These are phyloP conservation scores for Zygoascus hellenicus DNA, from an alignment of 1,139 yeast genomes.

Conservation along the genomic window DNA sequence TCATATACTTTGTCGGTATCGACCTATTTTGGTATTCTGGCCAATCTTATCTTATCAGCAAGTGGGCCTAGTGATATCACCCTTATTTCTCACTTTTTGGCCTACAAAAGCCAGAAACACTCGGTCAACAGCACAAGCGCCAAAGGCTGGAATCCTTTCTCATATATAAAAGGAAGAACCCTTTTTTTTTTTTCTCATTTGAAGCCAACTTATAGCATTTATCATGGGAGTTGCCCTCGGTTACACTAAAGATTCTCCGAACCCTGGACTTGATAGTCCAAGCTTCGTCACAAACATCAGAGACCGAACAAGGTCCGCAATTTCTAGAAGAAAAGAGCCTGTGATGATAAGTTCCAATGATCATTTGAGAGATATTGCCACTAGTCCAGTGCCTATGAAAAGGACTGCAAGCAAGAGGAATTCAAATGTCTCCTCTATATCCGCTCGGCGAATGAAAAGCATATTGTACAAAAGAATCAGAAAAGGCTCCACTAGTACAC, in stretches of 20 bases:
- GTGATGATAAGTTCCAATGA: conserved; percentile 11
- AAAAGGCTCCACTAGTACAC: background rate
- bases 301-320: conserved; percentile 13
- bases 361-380: background rate
- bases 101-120: background rate
- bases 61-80: background rate
- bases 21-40: background rate
- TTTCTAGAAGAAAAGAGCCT: conserved; percentile 12
- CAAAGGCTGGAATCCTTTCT: too few relatives aligned
- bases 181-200: too few relatives aligned
- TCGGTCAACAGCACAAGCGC: background rate
- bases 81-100: background rate
- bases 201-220: background rate
- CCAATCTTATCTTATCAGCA: conserved; percentile 4
- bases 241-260: background rate
- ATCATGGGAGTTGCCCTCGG: background rate
- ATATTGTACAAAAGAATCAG: conserved; percentile 3
- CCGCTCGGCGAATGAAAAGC: conserved; percentile 7
- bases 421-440: background rate
- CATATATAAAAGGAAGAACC: too few relatives aligned
- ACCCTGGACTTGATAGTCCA: conserved; percentile 15
- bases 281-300: conserved; percentile 11
- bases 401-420: background rate
- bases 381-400: background rate
- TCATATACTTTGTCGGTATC: background rate